Evolutionary conservation across 2,329 filamentous ascomycete species (phyloP), one percentile per base, ranked within the genome.

Genomic region (Pseudogymnoascus sp.): DNA sequence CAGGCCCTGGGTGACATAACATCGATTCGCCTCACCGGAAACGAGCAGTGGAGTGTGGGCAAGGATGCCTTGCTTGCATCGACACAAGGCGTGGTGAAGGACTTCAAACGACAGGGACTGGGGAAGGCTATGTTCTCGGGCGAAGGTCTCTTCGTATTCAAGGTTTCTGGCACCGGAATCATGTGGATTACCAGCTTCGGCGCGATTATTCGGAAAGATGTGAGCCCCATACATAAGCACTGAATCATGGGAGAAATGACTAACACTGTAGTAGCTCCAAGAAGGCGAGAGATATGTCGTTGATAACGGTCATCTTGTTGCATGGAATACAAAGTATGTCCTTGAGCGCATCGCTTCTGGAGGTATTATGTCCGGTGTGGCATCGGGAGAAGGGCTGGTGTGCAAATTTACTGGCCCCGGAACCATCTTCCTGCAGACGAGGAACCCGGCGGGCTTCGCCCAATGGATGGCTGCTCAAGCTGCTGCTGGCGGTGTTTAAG

Each of bases 271-370:
- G 61, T 61, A 69, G 80, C 77, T 87, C 29, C 75, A 73, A 48
- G 82, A 86, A 10, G 87, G 87, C 8, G 93, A 97, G 73, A 88
- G 88, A 68, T 97, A 97, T 74, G 90, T 94, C 67, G 87, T 97
- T 62, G 91, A 96, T 70, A 96, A 96, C 69, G 91, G 91, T 2
- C 92, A 97, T 68, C 80, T 97, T 0, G 92, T 97, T 0, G 93
- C 94, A 0, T 99, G 94, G 94, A 97, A 97, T 73, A 92, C 89
- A 71, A 91, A 96, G 71, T 99, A 97, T 70, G 82, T 90, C 4
- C 85, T 99, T 65, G 92, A 97, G 76, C 87, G 94, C 13, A 88
- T 95, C 3, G 87, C 93, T 0, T 94, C 89, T 2, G 94, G 94
- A 1, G 94, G 94, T 37, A 86, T 99, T 65, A 88, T 99, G n/a